These are phyloP conservation scores for Spatholobus suberectus DNA, from an alignment of 306 rosid species.

Conservation along the genomic window DNA sequence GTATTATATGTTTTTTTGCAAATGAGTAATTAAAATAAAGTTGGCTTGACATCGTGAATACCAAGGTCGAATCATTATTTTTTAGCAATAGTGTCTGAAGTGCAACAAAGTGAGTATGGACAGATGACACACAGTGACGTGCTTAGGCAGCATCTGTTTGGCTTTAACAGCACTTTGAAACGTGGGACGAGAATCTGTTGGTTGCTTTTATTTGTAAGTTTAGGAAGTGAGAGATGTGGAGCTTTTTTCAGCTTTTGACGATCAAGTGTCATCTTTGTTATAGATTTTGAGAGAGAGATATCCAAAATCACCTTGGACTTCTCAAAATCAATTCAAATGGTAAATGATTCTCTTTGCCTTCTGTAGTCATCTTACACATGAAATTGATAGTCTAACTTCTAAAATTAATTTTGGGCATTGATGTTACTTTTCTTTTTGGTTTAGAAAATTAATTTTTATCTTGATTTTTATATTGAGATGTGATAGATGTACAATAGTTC, in stretches of 20 bases:
- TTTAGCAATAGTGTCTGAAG: constrained; percentile 14
- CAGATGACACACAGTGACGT: constrained; percentile 21
- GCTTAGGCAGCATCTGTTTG: constrained; percentile 42
- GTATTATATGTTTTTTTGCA: background rate
- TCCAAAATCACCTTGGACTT: background rate
- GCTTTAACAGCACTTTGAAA: constrained; percentile 44
- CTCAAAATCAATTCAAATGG: constrained; percentile 8
- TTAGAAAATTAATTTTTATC: background rate
- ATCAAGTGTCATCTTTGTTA: background rate
- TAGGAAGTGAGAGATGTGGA: background rate
- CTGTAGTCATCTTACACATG: background rate
- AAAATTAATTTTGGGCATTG: background rate
- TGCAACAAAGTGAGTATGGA: constrained; percentile 29
- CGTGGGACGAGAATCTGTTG: constrained; percentile 32
- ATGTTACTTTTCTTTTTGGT: background rate
- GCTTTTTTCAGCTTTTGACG: constrained; percentile 33
- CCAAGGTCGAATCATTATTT: constrained; percentile 15
- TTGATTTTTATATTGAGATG: too few relatives aligned
- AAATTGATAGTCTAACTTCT: background rate
- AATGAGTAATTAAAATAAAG: constrained; percentile 17
- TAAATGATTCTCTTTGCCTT: constrained; percentile 20
- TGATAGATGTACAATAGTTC: too few relatives aligned
- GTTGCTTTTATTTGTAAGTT: constrained; percentile 34
- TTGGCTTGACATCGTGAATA: background rate
- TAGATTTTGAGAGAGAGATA: background rate